Base-by-base conservation (phyloP, 2,329 filamentous ascomycete genomes). In the Claviceps sp. region DNA sequence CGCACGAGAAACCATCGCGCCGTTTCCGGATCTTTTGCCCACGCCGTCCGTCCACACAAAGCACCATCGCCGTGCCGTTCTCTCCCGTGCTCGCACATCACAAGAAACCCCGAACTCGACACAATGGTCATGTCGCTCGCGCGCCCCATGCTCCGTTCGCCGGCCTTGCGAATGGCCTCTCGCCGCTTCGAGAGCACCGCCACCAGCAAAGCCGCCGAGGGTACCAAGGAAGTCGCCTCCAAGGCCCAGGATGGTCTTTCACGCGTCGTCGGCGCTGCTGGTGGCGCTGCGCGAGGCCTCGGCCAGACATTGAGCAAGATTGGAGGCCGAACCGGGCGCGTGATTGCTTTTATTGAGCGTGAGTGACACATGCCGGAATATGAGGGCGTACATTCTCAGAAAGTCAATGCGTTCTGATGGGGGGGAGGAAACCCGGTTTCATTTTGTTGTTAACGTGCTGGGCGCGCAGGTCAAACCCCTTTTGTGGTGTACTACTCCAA, bases 401-500 rank as follows among this genome's bases (percentile, higher is more conserved):
- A 6, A 4, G 3, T 2, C 4, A 4, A 18, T n/a, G 18, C 24
- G 24, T 5, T 8, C 3, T 11, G 30, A 30, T 34, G 9, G 1
- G 6, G 16, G 24, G 1, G n/a, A n/a, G 6, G 16, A 2, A 24
- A 4, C 36, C 36, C 5, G 18, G 6, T 8, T 8, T 4, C 1
- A 8, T 13, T n/a, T 20, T 7, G 42, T 20, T 7, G 42, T 42
- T 50, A 30, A 50, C 30, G 26, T n/a, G 30, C 11, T 42, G 34
- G 20, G 9, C 8, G 20, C 7, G 30, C 66, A 96, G 91, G 83
- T 70, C 78, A 93, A 74, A 81, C 90, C 61, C 93, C 93, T 61
- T 83, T 84, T 56, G 84, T 89, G 58, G 67, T 94, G 67, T 96
- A 96, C 81, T 98, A 97, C 78, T 83, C 85, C 64, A 87, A 83